Evolutionary conservation across 768 basidiomycete genomes (phyloP), one percentile per base, ranked within the genome.

Genomic region (Lyophyllum decastes): DNA sequence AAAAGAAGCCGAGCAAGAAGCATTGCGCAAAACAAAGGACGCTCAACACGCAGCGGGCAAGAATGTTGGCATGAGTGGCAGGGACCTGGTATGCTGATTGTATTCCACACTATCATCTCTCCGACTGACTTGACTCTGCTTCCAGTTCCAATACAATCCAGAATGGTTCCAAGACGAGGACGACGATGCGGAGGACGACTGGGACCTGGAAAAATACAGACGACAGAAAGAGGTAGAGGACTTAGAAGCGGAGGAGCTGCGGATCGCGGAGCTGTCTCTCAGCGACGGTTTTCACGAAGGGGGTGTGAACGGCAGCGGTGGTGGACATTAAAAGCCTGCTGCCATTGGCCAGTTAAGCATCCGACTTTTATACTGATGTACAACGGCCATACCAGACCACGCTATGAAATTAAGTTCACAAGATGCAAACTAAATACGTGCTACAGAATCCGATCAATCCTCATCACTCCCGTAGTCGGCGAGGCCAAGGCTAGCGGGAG

Each of bases 141-240:
- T 61, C 6, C 65, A 94, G 90, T 96, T 97, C 83, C 89, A 92
- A 76, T 96, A 92, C 85, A 95, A 95, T 73, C 90, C 94, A 17
- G 92, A 94, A 66, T 94, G 92, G 90, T 95, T 94, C 77, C 84
- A 88, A 62, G 94, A 94, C 65, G 83, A 88, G 50, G 85, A 86
- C 21, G 82, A 82, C 0, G 80, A 71, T 4, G 81, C 76, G 17
- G 71, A 51, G 2, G 86, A 86, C 48, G 82, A 82, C 44, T 87
- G 85, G 75, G 86, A 88, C 72, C 72, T 88, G 43, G 65, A 72
- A 25, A 78, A 81, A 63, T 91, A 89, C 72, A 80, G 88, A 62
- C 78, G 75, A 45, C 72, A 86, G 70, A 77, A 86, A 66, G 84
- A 87, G 64, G 83, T 82, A 55, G 85, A 84, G 57, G 85, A 88